Evolutionary conservation across 2,329 filamentous ascomycete species (phyloP), one percentile per base, ranked within the genome.

Genomic region (Arthrobotrys sphaeroides): DNA sequence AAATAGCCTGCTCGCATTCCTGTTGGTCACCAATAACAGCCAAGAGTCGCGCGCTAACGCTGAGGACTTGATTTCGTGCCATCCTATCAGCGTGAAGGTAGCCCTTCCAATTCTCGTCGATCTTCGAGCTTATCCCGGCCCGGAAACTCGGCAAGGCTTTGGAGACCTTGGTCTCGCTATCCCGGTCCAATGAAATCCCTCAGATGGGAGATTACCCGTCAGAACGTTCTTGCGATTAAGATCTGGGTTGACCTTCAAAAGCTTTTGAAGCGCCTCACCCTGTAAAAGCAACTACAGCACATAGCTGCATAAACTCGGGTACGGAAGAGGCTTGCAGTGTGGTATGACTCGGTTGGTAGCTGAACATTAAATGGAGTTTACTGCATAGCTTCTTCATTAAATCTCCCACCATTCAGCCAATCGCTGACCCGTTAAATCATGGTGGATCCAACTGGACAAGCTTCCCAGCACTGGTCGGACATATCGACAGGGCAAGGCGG

Each of bases 291-390:
- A 24, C 33, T 38, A 72, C 20, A 49, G 36, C n/a, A 31, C 61
- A 43, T 57, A 67, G 43, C 49, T 75, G 72, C 72, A 75, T 45
- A 18, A 62, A 26, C 33, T 64, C 57, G 47, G 72, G 64, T 69
- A 62, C 72, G 72, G 72, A 62, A 75, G 72, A 68, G 72, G 72
- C 72, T 69, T 75, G 60, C 45, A 68, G 70, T 62, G 62, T 38
- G 49, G 61, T 53, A 31, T 68, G 65, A 60, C 65, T 65, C 55
- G 72, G 28, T 64, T 67, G 64, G 57, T 65, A 74, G 28, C 64
- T 47, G 69, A 33, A 60, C 57, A 42, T 16, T 38, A 28, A 47
- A 43, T 38, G 22, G 38, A 22, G 51, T 43, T 53, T 43, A 43
- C 45, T 55, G 24, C 47, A 33, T 13, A 49, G 13, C 42, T 43